Percentiles rank a stretch among this genome's conserved stretches.
Conservation (phyloP, 2,329 filamentous ascomycete species). For the Aschersonia sp. region DNA sequence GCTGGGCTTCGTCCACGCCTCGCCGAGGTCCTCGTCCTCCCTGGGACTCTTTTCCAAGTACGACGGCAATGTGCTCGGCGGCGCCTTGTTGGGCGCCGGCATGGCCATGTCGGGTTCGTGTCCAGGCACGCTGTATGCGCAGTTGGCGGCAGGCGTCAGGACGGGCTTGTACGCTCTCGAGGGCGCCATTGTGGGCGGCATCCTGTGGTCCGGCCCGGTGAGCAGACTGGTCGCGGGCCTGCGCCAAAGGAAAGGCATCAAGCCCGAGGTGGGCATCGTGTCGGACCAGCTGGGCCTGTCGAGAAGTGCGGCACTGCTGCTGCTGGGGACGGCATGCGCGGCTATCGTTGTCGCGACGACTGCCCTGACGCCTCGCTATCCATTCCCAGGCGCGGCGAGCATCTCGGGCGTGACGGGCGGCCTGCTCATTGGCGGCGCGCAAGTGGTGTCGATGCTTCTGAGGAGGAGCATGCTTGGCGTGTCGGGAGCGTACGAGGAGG, state of each 20-base stretch:
- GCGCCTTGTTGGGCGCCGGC: conserved; percentile 45
- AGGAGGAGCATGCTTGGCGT: conserved; percentile 43
- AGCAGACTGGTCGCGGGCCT: conserved; percentile 17
- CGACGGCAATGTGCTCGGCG: conserved; percentile 53
- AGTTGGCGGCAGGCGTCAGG: conserved; percentile 37
- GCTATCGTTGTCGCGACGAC: conserved; percentile 22
- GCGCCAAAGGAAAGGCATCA: conserved; percentile 10
- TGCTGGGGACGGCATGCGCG: conserved; percentile 27
- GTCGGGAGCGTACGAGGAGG: conserved; percentile 46
- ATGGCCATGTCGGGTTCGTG: conserved; percentile 53
- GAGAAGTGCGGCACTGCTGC: conserved; percentile 19
- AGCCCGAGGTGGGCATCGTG: conserved; percentile 18
- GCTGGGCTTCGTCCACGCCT: conserved; percentile 25
- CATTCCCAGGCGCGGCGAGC: conserved; percentile 8
- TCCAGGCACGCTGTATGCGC: conserved; percentile 49
- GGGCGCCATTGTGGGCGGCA: conserved; percentile 41
- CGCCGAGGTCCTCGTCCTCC: conserved; percentile 34
- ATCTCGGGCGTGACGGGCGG: conserved; percentile 39
- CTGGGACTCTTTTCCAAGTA: conserved; percentile 38
- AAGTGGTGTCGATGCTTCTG: conserved; percentile 38
- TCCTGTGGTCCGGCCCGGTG: conserved; percentile 32
- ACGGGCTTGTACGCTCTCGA: conserved; percentile 36
- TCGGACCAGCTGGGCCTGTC: conserved; percentile 26
- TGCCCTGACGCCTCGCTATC: conserved; percentile 16
- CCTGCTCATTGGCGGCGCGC: conserved; percentile 40